Base-by-base conservation (phyloP, 164 flowering plant species). In the Tinospora cordifolia region DNA sequence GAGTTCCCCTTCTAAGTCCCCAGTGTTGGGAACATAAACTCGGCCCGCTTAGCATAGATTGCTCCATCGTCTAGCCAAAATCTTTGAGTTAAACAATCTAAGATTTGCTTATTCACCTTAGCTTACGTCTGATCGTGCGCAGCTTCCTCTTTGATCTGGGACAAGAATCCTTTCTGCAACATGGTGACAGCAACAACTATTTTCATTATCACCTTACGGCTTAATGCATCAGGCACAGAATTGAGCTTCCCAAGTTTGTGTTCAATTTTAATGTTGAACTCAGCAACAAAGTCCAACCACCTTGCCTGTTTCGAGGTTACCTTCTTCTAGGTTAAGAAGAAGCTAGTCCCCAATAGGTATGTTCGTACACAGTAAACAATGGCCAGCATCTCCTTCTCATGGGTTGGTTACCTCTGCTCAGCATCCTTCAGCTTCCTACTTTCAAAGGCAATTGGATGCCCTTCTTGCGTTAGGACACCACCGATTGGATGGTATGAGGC, bases 181-280 rank as follows among this genome's bases (percentile, higher is more conserved):
- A 2, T 13, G 8, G 4, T 9, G 21, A 69, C 0, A 1, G 14
- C 63, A 8, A 27, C 72, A 0, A 74, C 51, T 5, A 54, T 26
- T 0, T 62, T 27, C 0, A 11, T 5, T 6, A 67, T 67, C 14
- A n/a, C 10, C 12, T 74, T 71, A 13, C 72, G 60, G 30, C 76
- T 74, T 6, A 72, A 26, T 0, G 75, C 80, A 70, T 75, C 74
- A 0, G 65, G 59, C 5, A 69, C 72, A 0, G 8, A 10, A 26
- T 75, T 72, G 0, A 66, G 46, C 1, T 13, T 22, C 0, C 72
- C 65, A 6, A 68, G 67, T 17, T 63, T 66, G 15, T 49, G 19
- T n/a, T n/a, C n/a, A n/a, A n/a, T n/a, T n/a, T n/a, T n/a, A n/a
- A n/a, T n/a, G n/a, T n/a, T n/a, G n/a, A 11, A 49, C 19, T 49